Conservation (phyloP, 2,329 filamentous ascomycete genomes). For the Aspergillus ochraceoroseus region DNA sequence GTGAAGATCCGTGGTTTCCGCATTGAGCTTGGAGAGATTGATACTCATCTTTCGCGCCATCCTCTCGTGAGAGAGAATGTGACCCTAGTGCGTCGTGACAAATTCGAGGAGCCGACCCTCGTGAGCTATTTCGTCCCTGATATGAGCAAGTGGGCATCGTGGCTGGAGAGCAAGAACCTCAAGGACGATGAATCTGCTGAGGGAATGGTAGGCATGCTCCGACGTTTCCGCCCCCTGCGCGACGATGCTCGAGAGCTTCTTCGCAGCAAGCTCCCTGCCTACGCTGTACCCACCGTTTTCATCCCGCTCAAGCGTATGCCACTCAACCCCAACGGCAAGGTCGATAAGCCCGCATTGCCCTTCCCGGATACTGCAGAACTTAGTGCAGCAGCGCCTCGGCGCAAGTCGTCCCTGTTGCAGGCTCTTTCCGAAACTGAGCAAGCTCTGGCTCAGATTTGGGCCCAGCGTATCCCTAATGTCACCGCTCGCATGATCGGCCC, state of each 20-base stretch:
- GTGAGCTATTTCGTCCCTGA: slow-evolving; percentile 90
- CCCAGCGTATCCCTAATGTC: slow-evolving; percentile 61
- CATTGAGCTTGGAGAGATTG: slow-evolving; percentile 91
- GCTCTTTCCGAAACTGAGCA: slow-evolving; percentile 56
- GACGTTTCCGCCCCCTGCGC: slow-evolving; percentile 57
- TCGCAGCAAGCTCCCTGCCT: slow-evolving; percentile 65
- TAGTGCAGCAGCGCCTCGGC: slow-evolving; percentile 51
- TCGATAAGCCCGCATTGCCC: slow-evolving; percentile 72
- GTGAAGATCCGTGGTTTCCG: slow-evolving; percentile 96
- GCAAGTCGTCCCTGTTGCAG: slow-evolving; percentile 47
- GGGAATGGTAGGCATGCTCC: slow-evolving; percentile 53
- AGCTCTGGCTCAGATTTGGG: slow-evolving; percentile 67
- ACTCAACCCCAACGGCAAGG: slow-evolving; percentile 80
- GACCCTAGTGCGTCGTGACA: slow-evolving; percentile 77
- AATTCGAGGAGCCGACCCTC: slow-evolving; percentile 76
- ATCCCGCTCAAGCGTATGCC: slow-evolving; percentile 69
- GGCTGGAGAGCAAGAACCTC: slow-evolving; percentile 54
- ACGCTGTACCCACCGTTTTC: slow-evolving; percentile 70
- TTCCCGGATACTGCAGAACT: slow-evolving; percentile 72
- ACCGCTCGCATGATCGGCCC: slow-evolving; percentile 63
- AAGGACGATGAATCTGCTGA: slow-evolving; percentile 50
- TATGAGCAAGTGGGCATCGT: slow-evolving; percentile 65
- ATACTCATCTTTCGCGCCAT: slow-evolving; percentile 71
- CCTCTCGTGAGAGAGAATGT: slow-evolving; percentile 76
- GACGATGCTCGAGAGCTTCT: slow-evolving; percentile 62